A percentile compares a stretch with the other conserved stretches of the same genome.
Conservation (phyloP, 257 asterid species). For the Leonotis leonurus region DNA sequence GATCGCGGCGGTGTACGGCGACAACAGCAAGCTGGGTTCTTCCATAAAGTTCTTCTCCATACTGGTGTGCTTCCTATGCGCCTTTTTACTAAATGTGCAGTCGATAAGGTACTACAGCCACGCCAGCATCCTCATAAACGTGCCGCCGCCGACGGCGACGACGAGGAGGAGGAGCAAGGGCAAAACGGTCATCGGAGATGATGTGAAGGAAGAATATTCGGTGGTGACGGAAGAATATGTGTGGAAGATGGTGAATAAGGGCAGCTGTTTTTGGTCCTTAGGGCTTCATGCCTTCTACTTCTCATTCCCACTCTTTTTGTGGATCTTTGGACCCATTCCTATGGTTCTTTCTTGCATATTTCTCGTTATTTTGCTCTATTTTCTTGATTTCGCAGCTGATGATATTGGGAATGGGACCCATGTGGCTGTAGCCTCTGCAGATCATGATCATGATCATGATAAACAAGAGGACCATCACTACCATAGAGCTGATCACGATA, state of each 20-base stretch:
- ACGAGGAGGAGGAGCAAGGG: too few relatives aligned
- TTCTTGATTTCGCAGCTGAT: slow-evolving; percentile 47
- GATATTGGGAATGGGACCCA: too few relatives aligned
- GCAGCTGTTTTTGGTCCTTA: slow-evolving; percentile 94
- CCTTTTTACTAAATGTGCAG: slow-evolving; percentile 72
- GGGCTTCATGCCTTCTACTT: slow-evolving; percentile 79
- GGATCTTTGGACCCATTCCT: slow-evolving; percentile 90
- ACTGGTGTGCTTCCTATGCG: slow-evolving; percentile 59
- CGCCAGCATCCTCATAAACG: slow-evolving; percentile 79
- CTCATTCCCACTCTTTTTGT: slow-evolving; percentile 73
- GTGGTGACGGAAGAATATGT: too few relatives aligned
- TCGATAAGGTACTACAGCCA: slow-evolving; percentile 87
- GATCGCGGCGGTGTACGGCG: slow-evolving; percentile 33
- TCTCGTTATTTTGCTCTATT: slow-evolving; percentile 55
- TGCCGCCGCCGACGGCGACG: slow-evolving; percentile 41
- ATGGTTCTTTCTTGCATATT: slow-evolving; percentile 58
- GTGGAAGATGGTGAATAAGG: slow-evolving; percentile 39
- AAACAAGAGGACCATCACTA: too few relatives aligned
- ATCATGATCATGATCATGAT: too few relatives aligned
- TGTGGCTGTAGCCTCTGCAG: too few relatives aligned
- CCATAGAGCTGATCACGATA: too few relatives aligned
- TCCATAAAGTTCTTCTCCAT: slow-evolving; percentile 63
- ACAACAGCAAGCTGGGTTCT: too few relatives aligned
- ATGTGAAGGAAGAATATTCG: too few relatives aligned
- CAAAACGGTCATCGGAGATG: too few relatives aligned